Conservation (phyloP, 106 monocot species). For the Chionographis japonica region DNA sequence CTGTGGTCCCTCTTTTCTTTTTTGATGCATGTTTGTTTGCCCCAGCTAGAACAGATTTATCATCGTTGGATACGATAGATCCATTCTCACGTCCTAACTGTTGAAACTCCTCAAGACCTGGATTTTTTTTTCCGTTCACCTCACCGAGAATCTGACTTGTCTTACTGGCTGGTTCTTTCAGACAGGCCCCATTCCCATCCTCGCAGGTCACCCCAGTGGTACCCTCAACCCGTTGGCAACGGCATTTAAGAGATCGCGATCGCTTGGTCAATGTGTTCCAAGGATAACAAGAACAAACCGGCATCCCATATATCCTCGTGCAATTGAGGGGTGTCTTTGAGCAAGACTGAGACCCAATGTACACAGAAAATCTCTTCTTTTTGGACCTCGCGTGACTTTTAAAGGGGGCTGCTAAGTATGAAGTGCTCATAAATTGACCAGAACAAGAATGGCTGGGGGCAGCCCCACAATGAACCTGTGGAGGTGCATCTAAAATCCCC, state of each 20-base stretch:
- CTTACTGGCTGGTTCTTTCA: constrained; percentile 31
- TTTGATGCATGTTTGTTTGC: constrained; percentile 14
- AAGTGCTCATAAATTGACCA: constrained; percentile 2
- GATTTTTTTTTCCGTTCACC: constrained; percentile 15
- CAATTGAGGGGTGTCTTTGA: constrained; percentile 6
- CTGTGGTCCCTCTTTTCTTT: constrained; percentile 29
- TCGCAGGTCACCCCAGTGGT: constrained; percentile 29
- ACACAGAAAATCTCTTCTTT: constrained; percentile 13
- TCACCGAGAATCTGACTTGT: constrained; percentile 40
- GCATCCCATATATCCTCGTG: constrained; percentile 3
- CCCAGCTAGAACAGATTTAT: constrained; percentile 14
- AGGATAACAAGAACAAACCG: not conserved
- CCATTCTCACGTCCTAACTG: constrained; percentile 21
- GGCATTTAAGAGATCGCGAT: constrained; percentile 9
- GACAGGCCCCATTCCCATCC: constrained; percentile 49
- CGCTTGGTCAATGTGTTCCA: not conserved
- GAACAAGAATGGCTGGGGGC: constrained; percentile 12
- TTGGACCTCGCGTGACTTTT: constrained; percentile 3
- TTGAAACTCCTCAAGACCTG: constrained; percentile 27
- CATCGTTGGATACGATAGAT: constrained; percentile 5
- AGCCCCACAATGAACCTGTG: constrained; percentile 18
- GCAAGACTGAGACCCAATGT: constrained; percentile 1
- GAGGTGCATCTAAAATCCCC: constrained; percentile 11
- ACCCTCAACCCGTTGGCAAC: constrained; percentile 49
- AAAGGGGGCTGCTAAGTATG: constrained; percentile 6